A percentile compares a stretch with the other conserved stretches of the same genome.
phyloP scores from a whole-genome alignment of 768 basidiomycete genomes.

The Dentipellis fragilis region DNA sequence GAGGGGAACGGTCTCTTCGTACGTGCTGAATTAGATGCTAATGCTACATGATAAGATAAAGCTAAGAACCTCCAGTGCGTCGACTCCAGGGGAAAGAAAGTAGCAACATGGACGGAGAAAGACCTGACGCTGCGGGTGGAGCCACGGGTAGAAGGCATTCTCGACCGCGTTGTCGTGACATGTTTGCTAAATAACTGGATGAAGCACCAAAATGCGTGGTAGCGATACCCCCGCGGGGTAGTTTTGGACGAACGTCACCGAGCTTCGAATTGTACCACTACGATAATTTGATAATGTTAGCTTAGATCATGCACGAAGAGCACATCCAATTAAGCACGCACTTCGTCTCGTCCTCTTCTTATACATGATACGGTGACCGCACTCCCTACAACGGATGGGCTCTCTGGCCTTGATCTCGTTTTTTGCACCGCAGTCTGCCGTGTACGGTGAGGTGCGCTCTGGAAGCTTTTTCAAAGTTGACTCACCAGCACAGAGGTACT shows the following conservation, averaged over 20 bases:
- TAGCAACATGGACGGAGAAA: conserved; percentile 37
- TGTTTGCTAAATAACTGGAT: conserved; percentile 45
- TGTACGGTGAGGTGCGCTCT: neutral
- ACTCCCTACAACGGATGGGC: conserved; percentile 92
- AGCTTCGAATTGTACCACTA: conserved; percentile 83
- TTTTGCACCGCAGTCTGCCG: conserved; percentile 77
- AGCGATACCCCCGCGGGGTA: neutral
- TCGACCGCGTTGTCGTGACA: conserved; percentile 45
- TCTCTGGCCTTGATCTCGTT: conserved; percentile 88
- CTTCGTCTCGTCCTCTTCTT: conserved; percentile 93
- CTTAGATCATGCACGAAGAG: neutral
- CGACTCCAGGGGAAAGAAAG: conserved; percentile 35
- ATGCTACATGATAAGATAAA: neutral
- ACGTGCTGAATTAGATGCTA: conserved; percentile 14
- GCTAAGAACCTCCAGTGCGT: conserved; percentile 28
- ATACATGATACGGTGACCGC: conserved; percentile 98
- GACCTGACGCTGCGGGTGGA: conserved; percentile 30
- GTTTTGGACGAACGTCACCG: conserved; percentile 30
- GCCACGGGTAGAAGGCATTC: conserved; percentile 26
- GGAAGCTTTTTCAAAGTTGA: neutral
- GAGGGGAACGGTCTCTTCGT: conserved; percentile 37
- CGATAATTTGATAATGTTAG: conserved; percentile 6
- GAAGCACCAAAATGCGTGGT: conserved; percentile 34
- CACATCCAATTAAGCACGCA: conserved; percentile 30
- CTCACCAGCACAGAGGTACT: conserved; percentile 81